Conservation (phyloP, 306 rosid species). For the Carpinus viminea region DNA sequence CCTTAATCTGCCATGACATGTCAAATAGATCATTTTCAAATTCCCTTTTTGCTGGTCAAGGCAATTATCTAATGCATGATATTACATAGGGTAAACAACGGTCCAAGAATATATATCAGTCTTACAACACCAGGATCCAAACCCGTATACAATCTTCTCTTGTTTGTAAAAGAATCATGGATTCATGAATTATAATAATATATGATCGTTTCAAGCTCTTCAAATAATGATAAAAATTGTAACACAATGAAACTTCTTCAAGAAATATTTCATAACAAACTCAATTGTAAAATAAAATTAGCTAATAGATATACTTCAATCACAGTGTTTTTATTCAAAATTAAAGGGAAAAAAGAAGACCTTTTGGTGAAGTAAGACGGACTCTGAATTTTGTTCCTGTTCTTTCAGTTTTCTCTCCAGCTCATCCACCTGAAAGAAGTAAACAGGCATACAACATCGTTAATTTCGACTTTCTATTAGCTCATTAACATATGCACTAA, state of each 20-base stretch:
- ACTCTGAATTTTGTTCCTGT: constrained; percentile 52
- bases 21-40: constrained; percentile 5
- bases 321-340: background rate
- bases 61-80: too few species aligned
- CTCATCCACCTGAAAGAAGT: constrained; percentile 56
- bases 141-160: too few species aligned
- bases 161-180: too few species aligned
- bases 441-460: background rate
- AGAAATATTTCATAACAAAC: background rate
- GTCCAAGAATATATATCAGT: too few species aligned
- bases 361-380: constrained; percentile 56
- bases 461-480: constrained; percentile 13
- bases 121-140: too few species aligned
- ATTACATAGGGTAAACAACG: too few species aligned
- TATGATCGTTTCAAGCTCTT: too few species aligned
- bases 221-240: too few species aligned
- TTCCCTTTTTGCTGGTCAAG: background rate
- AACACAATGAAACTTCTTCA: too few species aligned
- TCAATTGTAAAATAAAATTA: background rate
- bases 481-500: background rate
- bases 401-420: constrained; percentile 73
- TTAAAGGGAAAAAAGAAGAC: constrained; percentile 22
- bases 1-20: constrained; percentile 59
- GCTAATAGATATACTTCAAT: background rate
- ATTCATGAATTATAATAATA: too few species aligned